Base-by-base conservation (phyloP, 192 early-diverging fungal species). In the Backusella parvicylindrica region DNA sequence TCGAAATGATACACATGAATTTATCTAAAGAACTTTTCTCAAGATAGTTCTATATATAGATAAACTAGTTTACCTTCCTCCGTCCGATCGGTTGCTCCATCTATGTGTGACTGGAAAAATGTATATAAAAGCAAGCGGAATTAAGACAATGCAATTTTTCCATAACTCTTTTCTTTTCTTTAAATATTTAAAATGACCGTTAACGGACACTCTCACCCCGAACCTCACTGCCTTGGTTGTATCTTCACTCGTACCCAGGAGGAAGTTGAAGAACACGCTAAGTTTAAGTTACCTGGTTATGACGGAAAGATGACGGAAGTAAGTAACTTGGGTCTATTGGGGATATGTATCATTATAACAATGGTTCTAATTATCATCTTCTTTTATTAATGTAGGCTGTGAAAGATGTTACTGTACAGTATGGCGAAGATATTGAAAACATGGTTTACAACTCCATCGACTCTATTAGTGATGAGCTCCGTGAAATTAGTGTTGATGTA, bases 401-500 rank as follows among this genome's bases (percentile, higher is more conserved):
- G 18, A 50, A 76, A 9, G 50, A 73, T 6, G 43, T 81, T 11
- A 72, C 77, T 28, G 18, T 81, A 32, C 70, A 74, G 33, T n/a
- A 28, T 13, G 71, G 73, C 40, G 33, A 35, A 28, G 67, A 77
- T 16, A 12, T 81, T 30, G 75, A 77, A 35, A 2, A 60, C 11
- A 60, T 70, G 4, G 65, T 81, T 30, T 36, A 81, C 5, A 31
- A 64, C 0, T 53, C 79, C 6, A 70, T 81, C 47, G 43, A 73
- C 26, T 30, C 37, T 40, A 68, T 76, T 37, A 43, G 35, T 37
- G 40, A 37, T 28, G 79, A 81, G 23, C 72, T 81, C 36, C 63
- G 79, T 40, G 26, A n/a, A 30, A 76, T 81, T n/a, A 81, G 79
- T 40, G 40, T 81, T 31, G 74, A 81, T 40, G 78, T 79, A 79